Conservation (phyloP, 2,329 filamentous ascomycete species). For the Exophiala bonariae region DNA sequence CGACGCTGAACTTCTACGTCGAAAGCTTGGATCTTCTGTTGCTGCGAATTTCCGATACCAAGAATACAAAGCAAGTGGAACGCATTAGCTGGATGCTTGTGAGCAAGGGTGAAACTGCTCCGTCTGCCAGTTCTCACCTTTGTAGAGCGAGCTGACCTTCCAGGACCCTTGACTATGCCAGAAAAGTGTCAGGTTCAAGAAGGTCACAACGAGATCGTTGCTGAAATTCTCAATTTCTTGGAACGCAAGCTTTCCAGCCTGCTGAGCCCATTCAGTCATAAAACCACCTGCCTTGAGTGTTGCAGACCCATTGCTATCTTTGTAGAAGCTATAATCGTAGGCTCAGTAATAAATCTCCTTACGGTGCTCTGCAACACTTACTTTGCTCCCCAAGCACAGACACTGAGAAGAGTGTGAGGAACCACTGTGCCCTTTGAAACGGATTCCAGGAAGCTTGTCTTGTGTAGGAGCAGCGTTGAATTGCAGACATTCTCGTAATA, state of each 20-base stretch:
- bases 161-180: conserved; percentile 1
- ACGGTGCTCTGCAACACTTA: not conserved
- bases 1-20: not conserved
- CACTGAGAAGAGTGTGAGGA: not conserved
- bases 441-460: not conserved
- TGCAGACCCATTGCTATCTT: conserved; percentile 2
- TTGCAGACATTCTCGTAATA: conserved; percentile 8
- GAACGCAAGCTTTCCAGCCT: conserved; percentile 1
- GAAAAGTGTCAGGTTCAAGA: conserved; percentile 5
- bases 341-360: not conserved
- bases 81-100: not conserved
- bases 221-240: not conserved
- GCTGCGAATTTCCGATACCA: not conserved
- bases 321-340: conserved; percentile 4
- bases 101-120: not conserved
- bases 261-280: conserved; percentile 2
- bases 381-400: conserved; percentile 3
- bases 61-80: not conserved
- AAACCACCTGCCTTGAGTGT: not conserved
- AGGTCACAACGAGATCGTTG: not conserved
- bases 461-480: conserved; percentile 3
- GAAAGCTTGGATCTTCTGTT: not conserved
- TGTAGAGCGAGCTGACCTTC: not conserved
- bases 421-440: not conserved
- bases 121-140: not conserved